These are phyloP conservation scores for Solanum chiquidenum DNA, from an alignment of 257 asterid species.

Conservation along the genomic window DNA sequence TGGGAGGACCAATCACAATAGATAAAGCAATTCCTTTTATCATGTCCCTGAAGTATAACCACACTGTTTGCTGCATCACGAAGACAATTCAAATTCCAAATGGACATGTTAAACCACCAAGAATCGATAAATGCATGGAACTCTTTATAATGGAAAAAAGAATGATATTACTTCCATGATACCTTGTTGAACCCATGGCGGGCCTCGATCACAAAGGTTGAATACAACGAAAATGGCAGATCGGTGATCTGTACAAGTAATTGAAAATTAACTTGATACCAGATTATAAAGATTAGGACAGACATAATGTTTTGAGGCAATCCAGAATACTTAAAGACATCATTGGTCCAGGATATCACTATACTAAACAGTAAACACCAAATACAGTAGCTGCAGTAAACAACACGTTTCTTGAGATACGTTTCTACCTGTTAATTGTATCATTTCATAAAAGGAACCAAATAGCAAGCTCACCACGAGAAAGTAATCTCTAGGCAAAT, in stretches of 20 bases:
- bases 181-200: slow-evolving; percentile 96
- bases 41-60: slow-evolving; percentile 88
- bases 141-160: neutral
- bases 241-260: slow-evolving; percentile 65
- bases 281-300: neutral
- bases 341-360: neutral
- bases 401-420: neutral
- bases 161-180: neutral
- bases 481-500: neutral
- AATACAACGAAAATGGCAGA: slow-evolving; percentile 84
- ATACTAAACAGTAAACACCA: neutral
- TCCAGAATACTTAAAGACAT: neutral
- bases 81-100: neutral
- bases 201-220: slow-evolving; percentile 91
- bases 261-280: neutral
- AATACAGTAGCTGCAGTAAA: neutral
- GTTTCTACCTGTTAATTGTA: neutral
- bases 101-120: neutral
- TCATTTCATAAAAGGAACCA: neutral
- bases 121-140: neutral
- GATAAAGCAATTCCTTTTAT: slow-evolving; percentile 62
- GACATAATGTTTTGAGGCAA: neutral
- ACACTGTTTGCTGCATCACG: slow-evolving; percentile 67
- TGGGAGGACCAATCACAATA: slow-evolving; percentile 83
- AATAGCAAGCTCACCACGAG: neutral